Evolutionary conservation across 257 asterid species (phyloP).

Genomic region (Thymus quinquecostatus): DNA sequence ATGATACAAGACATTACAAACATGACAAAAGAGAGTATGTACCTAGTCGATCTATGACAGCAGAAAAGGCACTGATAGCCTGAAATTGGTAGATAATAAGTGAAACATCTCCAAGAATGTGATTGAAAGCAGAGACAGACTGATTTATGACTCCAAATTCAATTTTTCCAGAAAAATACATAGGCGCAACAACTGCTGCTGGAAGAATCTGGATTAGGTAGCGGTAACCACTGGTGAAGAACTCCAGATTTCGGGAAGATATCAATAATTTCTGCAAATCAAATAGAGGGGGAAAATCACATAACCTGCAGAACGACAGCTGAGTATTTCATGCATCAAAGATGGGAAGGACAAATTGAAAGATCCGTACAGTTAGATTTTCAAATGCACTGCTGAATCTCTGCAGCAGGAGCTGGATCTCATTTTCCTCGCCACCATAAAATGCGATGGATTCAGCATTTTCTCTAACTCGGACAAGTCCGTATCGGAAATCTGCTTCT

Average conservation of each 20-base stretch:
- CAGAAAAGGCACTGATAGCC: constrained; percentile 96
- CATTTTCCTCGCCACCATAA: constrained; percentile 92
- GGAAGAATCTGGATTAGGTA: constrained; percentile 95
- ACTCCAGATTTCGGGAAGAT: constrained; percentile 91
- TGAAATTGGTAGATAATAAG: constrained; percentile 84
- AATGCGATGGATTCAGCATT: constrained; percentile 97
- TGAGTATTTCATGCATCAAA: constrained; percentile 8
- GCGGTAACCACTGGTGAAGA: constrained; percentile 92
- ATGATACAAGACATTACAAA: background rate
- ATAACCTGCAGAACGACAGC: constrained; percentile 14
- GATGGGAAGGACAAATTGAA: background rate
- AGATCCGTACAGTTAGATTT: constrained; percentile 68
- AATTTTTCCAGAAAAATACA: constrained; percentile 94
- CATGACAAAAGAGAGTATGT: constrained; percentile 26
- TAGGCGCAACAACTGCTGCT: constrained; percentile 96
- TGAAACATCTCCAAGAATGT: constrained; percentile 92
- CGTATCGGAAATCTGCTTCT: constrained; percentile 91
- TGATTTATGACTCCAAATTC: constrained; percentile 97
- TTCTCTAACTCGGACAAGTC: constrained; percentile 88
- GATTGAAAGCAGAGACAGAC: constrained; percentile 86
- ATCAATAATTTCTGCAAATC: constrained; percentile 76
- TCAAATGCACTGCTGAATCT: constrained; percentile 89
- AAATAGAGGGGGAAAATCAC: constrained; percentile 34
- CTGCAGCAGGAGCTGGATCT: constrained; percentile 75
- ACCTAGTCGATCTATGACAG: constrained; percentile 89